phyloP scores from a whole-genome alignment of 495 filamentous ascomycete genomes.

The Letharia columbiana region DNA sequence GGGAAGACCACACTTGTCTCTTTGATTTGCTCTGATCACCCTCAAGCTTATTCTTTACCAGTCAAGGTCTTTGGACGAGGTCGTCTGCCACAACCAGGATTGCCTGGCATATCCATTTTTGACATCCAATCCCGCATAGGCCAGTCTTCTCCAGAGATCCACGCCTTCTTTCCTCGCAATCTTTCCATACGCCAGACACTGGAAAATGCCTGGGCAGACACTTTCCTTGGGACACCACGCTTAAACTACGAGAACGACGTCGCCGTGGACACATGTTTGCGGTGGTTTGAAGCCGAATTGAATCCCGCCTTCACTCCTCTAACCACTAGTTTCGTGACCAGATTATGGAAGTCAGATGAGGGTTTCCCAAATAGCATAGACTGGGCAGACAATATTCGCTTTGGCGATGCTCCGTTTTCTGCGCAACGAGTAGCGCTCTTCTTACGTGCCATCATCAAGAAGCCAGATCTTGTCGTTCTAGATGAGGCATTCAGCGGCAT shows the following conservation, averaged over 20 bases:
- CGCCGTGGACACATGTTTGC: conserved; percentile 55
- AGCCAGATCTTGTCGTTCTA: conserved; percentile 79
- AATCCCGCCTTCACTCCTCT: conserved; percentile 37
- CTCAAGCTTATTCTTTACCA: conserved; percentile 82
- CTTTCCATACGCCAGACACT: conserved; percentile 67
- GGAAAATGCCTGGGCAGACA: conserved; percentile 83
- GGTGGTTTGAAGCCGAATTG: conserved; percentile 68
- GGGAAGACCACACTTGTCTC: conserved; percentile 91
- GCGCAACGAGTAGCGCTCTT: conserved; percentile 81
- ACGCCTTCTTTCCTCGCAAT: conserved; percentile 78
- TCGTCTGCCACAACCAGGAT: conserved; percentile 63
- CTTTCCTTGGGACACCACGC: conserved; percentile 61
- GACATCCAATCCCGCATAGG: conserved; percentile 86
- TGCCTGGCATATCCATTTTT: conserved; percentile 75
- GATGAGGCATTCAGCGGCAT: conserved; percentile 93
- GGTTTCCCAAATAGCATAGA: conserved; percentile 35
- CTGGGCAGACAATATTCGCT: conserved; percentile 62
- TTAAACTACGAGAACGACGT: conserved; percentile 46
- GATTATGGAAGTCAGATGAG: background rate
- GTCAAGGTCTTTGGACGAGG: conserved; percentile 77
- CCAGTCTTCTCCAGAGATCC: conserved; percentile 87
- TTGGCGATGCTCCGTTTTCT: conserved; percentile 66
- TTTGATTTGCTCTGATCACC: conserved; percentile 89
- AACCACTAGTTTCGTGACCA: background rate
- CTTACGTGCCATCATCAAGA: conserved; percentile 71